Percentiles rank a stretch among this genome's conserved stretches.
These are phyloP conservation scores for Gnetum montanum DNA, from an alignment of 75 land plant species.

Conservation along the genomic window DNA sequence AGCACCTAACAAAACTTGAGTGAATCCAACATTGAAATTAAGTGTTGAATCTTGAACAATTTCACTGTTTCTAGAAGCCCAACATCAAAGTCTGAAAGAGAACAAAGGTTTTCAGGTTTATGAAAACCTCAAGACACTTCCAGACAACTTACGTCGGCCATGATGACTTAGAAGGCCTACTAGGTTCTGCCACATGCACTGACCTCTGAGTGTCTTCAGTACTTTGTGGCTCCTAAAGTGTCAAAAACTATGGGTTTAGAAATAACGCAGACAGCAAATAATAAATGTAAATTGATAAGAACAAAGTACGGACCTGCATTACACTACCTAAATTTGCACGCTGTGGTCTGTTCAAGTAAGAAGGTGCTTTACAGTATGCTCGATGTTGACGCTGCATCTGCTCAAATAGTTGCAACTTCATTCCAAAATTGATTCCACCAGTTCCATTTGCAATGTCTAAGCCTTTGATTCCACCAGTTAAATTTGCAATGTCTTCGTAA, in stretches of 20 bases:
- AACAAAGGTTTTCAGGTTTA: neutral
- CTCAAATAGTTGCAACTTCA: constrained; percentile 76
- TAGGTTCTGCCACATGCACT: constrained; percentile 9
- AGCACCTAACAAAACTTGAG: neutral
- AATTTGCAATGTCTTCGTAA: constrained; percentile 57
- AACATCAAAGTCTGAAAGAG: neutral
- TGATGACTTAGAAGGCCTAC: constrained; percentile 38
- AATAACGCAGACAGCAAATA: neutral
- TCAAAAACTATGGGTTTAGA: neutral
- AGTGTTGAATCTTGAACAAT: neutral
- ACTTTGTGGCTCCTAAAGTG: constrained; percentile 32
- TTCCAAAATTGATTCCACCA: constrained; percentile 55
- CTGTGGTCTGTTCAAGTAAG: constrained; percentile 18
- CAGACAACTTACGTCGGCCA: constrained; percentile 9
- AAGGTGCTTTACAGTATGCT: constrained; percentile 23
- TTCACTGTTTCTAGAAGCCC: neutral
- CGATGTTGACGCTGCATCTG: constrained; percentile 82
- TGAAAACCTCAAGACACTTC: neutral
- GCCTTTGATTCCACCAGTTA: constrained; percentile 33
- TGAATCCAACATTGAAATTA: no score
- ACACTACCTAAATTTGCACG: constrained; percentile 21
- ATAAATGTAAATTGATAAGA: neutral
- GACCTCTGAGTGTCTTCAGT: constrained; percentile 23
- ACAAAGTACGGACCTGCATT: constrained; percentile 26
- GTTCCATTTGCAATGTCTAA: constrained; percentile 28